These are phyloP conservation scores for Parasarocladium wereldwijsianum DNA, from an alignment of 2,329 filamentous ascomycete genomes.

Conservation along the genomic window DNA sequence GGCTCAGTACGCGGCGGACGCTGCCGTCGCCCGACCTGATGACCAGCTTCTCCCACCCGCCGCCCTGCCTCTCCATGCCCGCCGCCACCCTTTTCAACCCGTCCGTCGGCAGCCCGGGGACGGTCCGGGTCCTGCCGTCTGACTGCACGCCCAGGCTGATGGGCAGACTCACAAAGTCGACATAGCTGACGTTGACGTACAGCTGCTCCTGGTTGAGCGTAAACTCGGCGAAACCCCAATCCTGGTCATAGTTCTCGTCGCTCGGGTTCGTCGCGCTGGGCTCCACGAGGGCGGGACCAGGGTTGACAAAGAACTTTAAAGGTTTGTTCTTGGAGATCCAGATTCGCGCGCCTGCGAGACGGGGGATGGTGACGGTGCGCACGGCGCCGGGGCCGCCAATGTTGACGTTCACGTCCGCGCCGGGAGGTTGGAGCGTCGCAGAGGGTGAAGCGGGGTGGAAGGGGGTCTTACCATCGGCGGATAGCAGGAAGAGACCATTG, in stretches of 20 bases:
- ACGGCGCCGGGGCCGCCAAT: slow-evolving; percentile 47
- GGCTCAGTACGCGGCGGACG: slow-evolving; percentile 36
- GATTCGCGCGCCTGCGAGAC: slow-evolving; percentile 54
- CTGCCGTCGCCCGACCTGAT: slow-evolving; percentile 22
- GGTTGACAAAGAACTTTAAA: slow-evolving; percentile 57
- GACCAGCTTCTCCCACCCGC: slow-evolving; percentile 37
- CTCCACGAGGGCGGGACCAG: slow-evolving; percentile 58
- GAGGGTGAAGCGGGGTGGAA: slow-evolving; percentile 50
- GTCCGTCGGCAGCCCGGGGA: slow-evolving; percentile 31
- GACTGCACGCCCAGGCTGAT: slow-evolving; percentile 35
- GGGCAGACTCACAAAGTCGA: slow-evolving; percentile 61
- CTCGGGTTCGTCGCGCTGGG: slow-evolving; percentile 53
- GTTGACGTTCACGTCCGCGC: slow-evolving; percentile 44
- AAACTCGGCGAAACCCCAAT: slow-evolving; percentile 58
- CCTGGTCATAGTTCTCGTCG: slow-evolving; percentile 45
- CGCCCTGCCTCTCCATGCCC: slow-evolving; percentile 28
- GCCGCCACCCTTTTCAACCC: slow-evolving; percentile 31
- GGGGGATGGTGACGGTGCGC: slow-evolving; percentile 49
- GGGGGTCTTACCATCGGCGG: slow-evolving; percentile 46
- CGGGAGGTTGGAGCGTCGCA: slow-evolving; percentile 32
- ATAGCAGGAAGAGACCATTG: slow-evolving; percentile 45
- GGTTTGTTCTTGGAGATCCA: slow-evolving; percentile 51
- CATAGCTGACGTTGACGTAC: slow-evolving; percentile 57
- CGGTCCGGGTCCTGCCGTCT: slow-evolving; percentile 26
- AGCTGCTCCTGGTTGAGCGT: slow-evolving; percentile 44